Base-by-base conservation (phyloP, 441 rosid species). In the Mallotus repandus region DNA sequence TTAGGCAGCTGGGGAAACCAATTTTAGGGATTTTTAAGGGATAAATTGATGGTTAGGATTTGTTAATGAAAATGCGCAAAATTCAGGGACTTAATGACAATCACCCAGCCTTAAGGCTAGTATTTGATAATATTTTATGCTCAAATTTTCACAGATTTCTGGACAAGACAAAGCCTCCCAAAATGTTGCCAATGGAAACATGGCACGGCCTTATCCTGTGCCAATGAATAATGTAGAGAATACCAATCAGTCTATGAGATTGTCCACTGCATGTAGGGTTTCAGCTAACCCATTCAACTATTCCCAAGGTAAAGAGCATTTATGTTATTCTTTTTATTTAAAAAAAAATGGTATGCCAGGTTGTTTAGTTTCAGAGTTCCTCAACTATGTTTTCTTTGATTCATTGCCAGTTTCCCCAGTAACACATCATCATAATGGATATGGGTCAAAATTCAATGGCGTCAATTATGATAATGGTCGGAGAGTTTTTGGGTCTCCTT, bases 121-220 rank as follows among this genome's bases (percentile, higher is more conserved):
- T 38, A 38, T 38, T 38, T 38, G 41, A 38, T 38, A 38, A 38
- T 38, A 38, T 38, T 38, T 49, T 56, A 15, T 25, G 14, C 9
- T 56, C 56, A 57, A 9, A 58, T 69, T 54, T 69, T 54, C 65
- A 66, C 86, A 88, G 98, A 87, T 91, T 71, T 92, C 98, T 67
- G 98, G 98, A 71, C 95, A 89, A 77, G 98, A 92, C 74, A 94
- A 87, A 77, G 68, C 76, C 12, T 72, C 83, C 1, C 81, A 81
- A 14, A 86, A 79, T 69, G 67, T 56, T 71, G 53, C 71, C 18
- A 53, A 64, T 21, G 76, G 77, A 38, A 82, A 81, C 32, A 85
- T 74, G 62, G 66, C 75, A 0, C 85, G 88, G 84, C 73, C 80
- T 63, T 74, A 75, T 66, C 32, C 85, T 25, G 58, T 70, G 52